Evolutionary conservation across 2,329 filamentous ascomycete genomes (phyloP), one percentile per base, ranked within the genome.

Genomic region (Pestalotiopsis sp.): DNA sequence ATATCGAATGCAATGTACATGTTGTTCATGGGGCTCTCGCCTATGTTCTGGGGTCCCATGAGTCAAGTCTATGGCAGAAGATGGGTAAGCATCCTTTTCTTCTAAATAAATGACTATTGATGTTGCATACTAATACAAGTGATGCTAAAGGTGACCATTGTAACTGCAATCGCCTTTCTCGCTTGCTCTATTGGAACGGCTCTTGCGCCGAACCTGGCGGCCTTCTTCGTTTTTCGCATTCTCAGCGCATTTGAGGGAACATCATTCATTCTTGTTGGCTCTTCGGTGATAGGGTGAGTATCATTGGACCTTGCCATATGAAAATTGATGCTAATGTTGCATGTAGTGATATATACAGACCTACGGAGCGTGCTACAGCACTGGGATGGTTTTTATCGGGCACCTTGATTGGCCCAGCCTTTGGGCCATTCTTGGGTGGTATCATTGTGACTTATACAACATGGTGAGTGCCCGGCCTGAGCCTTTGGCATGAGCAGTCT

Each of bases 211-310:
- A 92, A 93, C 72, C 81, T 95, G 23, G 86, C 86, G 1, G 82
- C 88, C 0, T 95, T 93, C 78, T 93, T 92, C 76, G 83, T 93
- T 64, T 93, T 95, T 75, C 88, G 92, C 6, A 88, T 93, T 61
- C 82, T 93, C 36, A 92, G 91, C 0, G 93, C 92, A 0, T 92
- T 94, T 73, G 90, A 92, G 79, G 92, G 92, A 14, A 94, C 92
- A 0, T 88, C 90, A 0, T 93, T 95, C 72, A 83, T 95, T 13
- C 87, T 93, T 12, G 87, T 94, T 56, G 93, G 92, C 0, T 88
- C 88, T 13, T 88, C 90, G 2, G 90, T 90, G 67, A 89, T 94
- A 67, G 90, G 90, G 83, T 84, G 73, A 70, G 79, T 86, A n/a
- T 84, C 82, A 68, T 1, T 17, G 11, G 6, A 45, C n/a, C 2